These are phyloP conservation scores for Lathyrus aphaca DNA, from an alignment of 306 rosid species.

Conservation along the genomic window DNA sequence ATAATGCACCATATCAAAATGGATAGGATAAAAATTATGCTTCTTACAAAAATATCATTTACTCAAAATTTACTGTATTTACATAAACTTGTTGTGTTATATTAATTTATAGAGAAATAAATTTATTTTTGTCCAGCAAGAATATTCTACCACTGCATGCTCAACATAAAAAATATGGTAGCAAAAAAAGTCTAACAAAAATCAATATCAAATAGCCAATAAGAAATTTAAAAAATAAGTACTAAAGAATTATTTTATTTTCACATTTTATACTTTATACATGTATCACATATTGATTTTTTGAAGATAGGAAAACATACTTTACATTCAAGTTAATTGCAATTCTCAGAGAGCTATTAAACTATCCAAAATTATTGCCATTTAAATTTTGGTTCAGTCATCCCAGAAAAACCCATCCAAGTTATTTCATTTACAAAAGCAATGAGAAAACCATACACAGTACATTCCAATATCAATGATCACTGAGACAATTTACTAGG, in stretches of 20 bases:
- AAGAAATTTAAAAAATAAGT: not conserved
- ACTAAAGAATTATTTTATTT: not conserved
- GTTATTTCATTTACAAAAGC: slow-evolving; percentile 35
- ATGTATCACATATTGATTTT: not conserved
- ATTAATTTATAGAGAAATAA: not conserved
- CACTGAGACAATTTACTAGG: slow-evolving; percentile 23
- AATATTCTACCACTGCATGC: not conserved
- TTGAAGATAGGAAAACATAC: not conserved
- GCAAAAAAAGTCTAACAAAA: not conserved
- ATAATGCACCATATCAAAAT: not conserved
- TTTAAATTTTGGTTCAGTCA: slow-evolving; percentile 20
- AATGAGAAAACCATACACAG: slow-evolving; percentile 14
- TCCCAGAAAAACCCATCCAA: slow-evolving; percentile 10
- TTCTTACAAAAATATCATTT: not conserved
- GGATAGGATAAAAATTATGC: not conserved
- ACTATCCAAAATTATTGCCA: slow-evolving; percentile 29
- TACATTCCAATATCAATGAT: slow-evolving; percentile 21
- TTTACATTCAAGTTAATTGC: slow-evolving; percentile 16
- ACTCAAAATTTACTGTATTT: not conserved
- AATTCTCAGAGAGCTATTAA: slow-evolving; percentile 15
- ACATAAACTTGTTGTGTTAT: not conserved
- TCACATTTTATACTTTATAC: not conserved
- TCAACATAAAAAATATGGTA: not conserved
- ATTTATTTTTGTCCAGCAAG: not conserved
- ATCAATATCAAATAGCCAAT: not conserved